phyloP scores from a whole-genome alignment of 2,329 filamentous ascomycete genomes.

The Clarireedia homoeocarpa region DNA sequence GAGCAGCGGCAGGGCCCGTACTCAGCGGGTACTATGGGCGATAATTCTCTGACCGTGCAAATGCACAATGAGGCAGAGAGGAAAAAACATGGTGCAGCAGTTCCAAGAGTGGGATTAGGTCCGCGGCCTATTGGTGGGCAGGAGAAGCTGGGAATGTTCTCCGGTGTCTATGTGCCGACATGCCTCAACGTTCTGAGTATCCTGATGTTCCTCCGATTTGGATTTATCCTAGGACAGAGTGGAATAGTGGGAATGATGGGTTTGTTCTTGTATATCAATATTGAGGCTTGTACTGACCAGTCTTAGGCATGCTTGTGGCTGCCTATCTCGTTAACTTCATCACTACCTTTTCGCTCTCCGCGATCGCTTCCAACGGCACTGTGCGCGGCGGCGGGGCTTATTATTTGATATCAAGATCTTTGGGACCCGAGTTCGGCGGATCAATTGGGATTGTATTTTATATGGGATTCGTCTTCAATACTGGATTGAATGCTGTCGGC shows the following conservation, averaged over 20 bases:
- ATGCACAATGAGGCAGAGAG: constrained; percentile 21
- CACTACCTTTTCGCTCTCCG: constrained; percentile 78
- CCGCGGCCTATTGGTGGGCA: constrained; percentile 32
- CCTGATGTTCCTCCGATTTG: constrained; percentile 86
- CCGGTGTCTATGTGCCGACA: constrained; percentile 80
- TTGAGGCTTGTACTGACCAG: neutral
- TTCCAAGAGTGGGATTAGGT: constrained; percentile 32
- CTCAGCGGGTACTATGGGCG: constrained; percentile 5
- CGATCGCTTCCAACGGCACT: constrained; percentile 83
- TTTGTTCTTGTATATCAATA: neutral
- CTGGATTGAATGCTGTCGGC: constrained; percentile 80
- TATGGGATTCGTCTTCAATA: constrained; percentile 81
- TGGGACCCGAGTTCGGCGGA: constrained; percentile 83
- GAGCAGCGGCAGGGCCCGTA: constrained; percentile 1
- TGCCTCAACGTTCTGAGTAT: constrained; percentile 84
- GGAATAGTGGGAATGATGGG: constrained; percentile 10
- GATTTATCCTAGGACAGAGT: constrained; percentile 61
- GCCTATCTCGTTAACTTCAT: constrained; percentile 80
- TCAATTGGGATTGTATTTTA: constrained; percentile 86
- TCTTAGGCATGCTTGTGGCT: constrained; percentile 51
- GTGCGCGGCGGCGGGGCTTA: constrained; percentile 84
- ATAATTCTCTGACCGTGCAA: constrained; percentile 21
- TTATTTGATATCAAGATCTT: constrained; percentile 76
- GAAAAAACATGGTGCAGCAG: constrained; percentile 26
- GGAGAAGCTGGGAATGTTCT: constrained; percentile 67